Conservation (phyloP, 257 asterid species). For the Echium plantagineum region DNA sequence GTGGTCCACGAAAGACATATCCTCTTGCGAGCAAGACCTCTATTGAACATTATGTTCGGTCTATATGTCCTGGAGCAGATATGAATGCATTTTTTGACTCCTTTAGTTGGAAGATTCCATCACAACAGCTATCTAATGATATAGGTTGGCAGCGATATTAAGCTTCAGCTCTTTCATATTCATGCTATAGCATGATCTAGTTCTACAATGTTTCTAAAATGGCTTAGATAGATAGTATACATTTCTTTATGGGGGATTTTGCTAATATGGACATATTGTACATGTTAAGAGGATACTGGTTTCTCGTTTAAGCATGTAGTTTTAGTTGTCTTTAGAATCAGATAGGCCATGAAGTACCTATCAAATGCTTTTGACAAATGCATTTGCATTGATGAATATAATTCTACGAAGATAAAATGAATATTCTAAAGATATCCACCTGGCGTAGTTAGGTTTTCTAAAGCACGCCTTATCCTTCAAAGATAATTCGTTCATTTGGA, state of each 20-base stretch:
- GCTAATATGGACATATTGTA: too few species aligned
- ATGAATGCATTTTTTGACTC: slow-evolving; percentile 49
- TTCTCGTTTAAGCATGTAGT: neutral
- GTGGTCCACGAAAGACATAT: slow-evolving; percentile 16
- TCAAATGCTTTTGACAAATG: neutral
- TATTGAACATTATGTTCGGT: slow-evolving; percentile 36
- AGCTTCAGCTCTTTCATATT: neutral
- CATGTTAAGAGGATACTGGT: too few species aligned
- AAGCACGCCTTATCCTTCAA: too few species aligned
- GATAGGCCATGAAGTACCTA: neutral
- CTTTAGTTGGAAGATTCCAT: slow-evolving; percentile 86
- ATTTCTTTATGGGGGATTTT: too few species aligned
- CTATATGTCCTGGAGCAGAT: slow-evolving; percentile 44
- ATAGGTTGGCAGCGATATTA: slow-evolving; percentile 29
- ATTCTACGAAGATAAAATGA: too few species aligned
- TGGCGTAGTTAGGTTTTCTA: too few species aligned
- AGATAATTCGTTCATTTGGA: too few species aligned
- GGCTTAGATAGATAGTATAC: too few species aligned
- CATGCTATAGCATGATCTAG: too few species aligned
- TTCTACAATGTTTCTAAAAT: too few species aligned
- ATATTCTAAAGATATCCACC: too few species aligned
- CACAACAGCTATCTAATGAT: slow-evolving; percentile 10
- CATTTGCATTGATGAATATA: neutral
- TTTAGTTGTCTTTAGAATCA: neutral
- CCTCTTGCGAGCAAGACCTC: slow-evolving; percentile 58